Evolutionary conservation across 78 protist species (phyloP).

Genomic region (Emiliania huxleyi): DNA sequence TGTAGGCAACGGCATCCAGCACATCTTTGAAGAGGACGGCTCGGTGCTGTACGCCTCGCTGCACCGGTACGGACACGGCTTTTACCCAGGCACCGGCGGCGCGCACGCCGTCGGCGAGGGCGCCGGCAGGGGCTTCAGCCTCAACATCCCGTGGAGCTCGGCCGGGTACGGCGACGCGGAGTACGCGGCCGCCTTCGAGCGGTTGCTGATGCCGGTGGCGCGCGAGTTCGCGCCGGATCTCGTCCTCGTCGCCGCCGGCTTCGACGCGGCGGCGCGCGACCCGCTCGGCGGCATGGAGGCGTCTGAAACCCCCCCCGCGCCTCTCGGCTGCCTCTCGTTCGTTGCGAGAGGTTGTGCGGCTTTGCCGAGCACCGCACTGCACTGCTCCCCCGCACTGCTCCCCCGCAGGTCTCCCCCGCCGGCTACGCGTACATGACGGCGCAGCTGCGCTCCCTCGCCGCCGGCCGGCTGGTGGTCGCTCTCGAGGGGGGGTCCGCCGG

Average conservation of each 20-base stretch:
- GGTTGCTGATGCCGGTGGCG: conserved; percentile 58
- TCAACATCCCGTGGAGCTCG: conserved; percentile 56
- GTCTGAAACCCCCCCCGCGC: no score
- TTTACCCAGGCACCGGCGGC: conserved; percentile 63
- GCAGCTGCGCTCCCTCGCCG: background rate
- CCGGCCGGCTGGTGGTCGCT: conserved; percentile 38
- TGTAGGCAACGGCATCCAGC: conserved; percentile 48
- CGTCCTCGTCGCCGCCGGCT: conserved; percentile 67
- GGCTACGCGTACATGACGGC: conserved; percentile 44
- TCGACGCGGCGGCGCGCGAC: no score
- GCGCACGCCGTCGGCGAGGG: conserved; percentile 36
- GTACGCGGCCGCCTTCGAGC: conserved; percentile 50
- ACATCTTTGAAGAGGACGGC: conserved; percentile 37
- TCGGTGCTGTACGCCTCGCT: conserved; percentile 24
- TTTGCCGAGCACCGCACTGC: no score
- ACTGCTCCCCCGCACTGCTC: no score
- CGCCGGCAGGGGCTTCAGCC: conserved; percentile 48
- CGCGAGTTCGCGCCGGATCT: conserved; percentile 55
- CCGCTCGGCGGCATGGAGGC: no score
- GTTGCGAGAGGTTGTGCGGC: no score
- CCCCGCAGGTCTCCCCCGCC: conserved; percentile 36
- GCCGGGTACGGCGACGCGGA: conserved; percentile 53
- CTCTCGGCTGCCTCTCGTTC: no score
- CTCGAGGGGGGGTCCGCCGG: conserved; percentile 75
- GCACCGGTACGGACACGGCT: conserved; percentile 38